These are phyloP conservation scores for Solanum ahanhuiri DNA, from an alignment of 257 asterid genomes.

Conservation along the genomic window DNA sequence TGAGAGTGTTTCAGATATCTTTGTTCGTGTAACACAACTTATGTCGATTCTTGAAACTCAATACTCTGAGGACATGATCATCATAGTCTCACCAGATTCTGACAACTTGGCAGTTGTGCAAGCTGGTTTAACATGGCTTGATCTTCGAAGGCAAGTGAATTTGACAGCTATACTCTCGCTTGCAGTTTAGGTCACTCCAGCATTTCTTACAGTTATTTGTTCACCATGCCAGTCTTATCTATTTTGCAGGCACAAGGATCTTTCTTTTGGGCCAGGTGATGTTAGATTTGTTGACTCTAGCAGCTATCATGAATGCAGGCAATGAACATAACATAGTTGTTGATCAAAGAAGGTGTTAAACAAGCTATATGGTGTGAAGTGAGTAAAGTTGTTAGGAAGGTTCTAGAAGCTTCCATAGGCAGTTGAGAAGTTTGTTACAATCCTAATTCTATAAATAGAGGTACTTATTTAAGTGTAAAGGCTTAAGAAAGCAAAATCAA, in stretches of 20 bases:
- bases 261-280: conserved; percentile 67
- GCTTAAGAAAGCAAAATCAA: too few species aligned
- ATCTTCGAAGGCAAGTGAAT: conserved; percentile 54
- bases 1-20: conserved; percentile 79
- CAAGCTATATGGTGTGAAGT: too few species aligned
- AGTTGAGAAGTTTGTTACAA: too few species aligned
- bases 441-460: too few species aligned
- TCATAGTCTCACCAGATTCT: conserved; percentile 87
- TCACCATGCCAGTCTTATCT: not conserved
- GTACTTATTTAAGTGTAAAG: too few species aligned
- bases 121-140: conserved; percentile 55
- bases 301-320: conserved; percentile 17
- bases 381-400: too few species aligned
- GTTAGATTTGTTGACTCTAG: conserved; percentile 62
- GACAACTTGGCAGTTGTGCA: conserved; percentile 73
- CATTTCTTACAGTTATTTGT: not conserved
- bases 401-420: too few species aligned
- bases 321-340: not conserved
- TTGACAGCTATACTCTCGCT: not conserved
- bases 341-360: not conserved
- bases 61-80: conserved; percentile 58
- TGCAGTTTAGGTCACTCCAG: not conserved
- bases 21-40: conserved; percentile 84
- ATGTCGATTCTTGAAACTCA: conserved; percentile 23
- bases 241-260: conserved; percentile 63